Conservation (phyloP, 2,329 filamentous ascomycete species). For the Amesomyces nigricolor region DNA sequence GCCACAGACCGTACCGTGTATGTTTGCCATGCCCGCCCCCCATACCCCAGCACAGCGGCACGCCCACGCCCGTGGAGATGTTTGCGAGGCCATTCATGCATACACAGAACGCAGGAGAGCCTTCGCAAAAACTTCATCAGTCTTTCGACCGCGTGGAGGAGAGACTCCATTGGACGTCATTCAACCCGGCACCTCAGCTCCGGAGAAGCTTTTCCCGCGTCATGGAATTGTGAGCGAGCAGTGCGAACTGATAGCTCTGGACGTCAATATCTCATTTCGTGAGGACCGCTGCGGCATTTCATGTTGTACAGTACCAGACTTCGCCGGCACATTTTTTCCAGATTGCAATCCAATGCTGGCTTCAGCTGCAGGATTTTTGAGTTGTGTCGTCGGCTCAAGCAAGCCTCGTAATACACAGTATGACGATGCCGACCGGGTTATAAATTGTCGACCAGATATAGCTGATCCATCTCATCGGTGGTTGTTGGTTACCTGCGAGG, state of each 20-base stretch:
- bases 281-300: slow-evolving; percentile 2
- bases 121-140: too few species aligned
- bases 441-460: slow-evolving; percentile 13
- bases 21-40: too few species aligned
- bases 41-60: too few species aligned
- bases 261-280: not conserved
- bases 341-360: slow-evolving; percentile 24
- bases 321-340: slow-evolving; percentile 32
- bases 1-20: too few species aligned
- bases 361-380: slow-evolving; percentile 18
- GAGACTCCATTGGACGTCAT: too few species aligned
- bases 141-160: too few species aligned
- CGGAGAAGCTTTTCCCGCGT: not conserved
- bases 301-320: slow-evolving; percentile 12
- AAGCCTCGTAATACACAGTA: not conserved
- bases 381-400: not conserved
- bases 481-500: too few species aligned
- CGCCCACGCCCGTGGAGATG: too few species aligned
- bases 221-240: not conserved
- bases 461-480: not conserved
- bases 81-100: too few species aligned
- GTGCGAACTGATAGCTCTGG: not conserved
- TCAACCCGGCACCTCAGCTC: not conserved
- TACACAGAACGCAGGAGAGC: too few species aligned
- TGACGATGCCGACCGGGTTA: not conserved